Percentiles rank a stretch among this genome's conserved stretches.
These are phyloP conservation scores for Triglochin maritima DNA, from an alignment of 106 monocot species.

Conservation along the genomic window DNA sequence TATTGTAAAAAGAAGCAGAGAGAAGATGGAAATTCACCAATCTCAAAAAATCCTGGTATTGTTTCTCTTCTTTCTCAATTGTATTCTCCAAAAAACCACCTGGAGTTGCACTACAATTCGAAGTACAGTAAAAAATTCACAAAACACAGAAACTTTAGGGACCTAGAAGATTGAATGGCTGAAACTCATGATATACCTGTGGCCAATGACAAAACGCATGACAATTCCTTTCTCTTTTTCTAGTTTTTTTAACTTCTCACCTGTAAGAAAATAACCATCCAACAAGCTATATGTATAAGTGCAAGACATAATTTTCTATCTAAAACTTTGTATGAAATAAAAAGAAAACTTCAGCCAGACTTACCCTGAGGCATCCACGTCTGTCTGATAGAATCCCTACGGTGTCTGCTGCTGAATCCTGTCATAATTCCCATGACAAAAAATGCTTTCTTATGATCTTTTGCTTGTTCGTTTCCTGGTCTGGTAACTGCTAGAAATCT, in stretches of 20 bases:
- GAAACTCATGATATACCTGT: constrained; percentile 24
- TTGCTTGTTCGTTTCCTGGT: constrained; percentile 6
- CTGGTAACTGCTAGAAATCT: constrained; percentile 7
- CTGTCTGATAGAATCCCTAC: constrained; percentile 50
- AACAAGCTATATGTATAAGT: constrained; percentile 2
- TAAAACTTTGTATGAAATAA: neutral
- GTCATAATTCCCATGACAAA: constrained; percentile 66
- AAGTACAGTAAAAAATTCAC: neutral
- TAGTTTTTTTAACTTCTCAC: constrained; percentile 35
- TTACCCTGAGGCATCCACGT: constrained; percentile 73
- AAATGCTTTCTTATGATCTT: constrained; percentile 28
- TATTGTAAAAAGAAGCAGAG: neutral
- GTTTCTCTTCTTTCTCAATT: constrained; percentile 44
- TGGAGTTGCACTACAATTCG: constrained; percentile 31
- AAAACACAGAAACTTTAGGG: neutral
- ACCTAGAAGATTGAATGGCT: neutral
- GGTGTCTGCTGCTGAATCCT: constrained; percentile 47
- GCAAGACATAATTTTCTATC: neutral
- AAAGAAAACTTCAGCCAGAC: neutral
- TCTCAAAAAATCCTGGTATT: constrained; percentile 51
- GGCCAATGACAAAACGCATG: constrained; percentile 67
- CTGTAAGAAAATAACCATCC: constrained; percentile 9
- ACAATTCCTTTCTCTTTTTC: constrained; percentile 55
- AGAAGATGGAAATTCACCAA: constrained; percentile 20
- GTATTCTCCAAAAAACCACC: constrained; percentile 38